Percentiles rank a stretch among this genome's conserved stretches.
Conservation (phyloP, 306 rosid genomes). For the Trifolium dubium region DNA sequence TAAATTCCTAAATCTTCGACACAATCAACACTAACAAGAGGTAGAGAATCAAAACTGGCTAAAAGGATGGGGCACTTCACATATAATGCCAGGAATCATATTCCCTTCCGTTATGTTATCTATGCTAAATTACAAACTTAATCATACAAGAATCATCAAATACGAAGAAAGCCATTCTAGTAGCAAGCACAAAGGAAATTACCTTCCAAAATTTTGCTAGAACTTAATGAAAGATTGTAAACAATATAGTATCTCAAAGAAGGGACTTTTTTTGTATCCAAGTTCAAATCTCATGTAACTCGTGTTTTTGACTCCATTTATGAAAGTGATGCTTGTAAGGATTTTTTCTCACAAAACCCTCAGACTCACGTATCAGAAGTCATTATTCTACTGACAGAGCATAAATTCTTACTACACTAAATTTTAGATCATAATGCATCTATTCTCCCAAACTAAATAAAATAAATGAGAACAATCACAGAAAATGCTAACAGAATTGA, state of each 20-base stretch:
- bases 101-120: constrained; percentile 3
- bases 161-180: neutral
- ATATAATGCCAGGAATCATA: neutral
- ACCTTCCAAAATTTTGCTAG: constrained; percentile 3
- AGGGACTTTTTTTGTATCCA: neutral
- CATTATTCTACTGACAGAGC: constrained; percentile 1
- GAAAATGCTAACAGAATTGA: constrained; percentile 42
- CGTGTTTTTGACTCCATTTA: neutral
- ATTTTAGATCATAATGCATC: constrained; percentile 6
- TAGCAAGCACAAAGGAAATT: neutral
- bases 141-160: constrained; percentile 12
- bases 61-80: neutral
- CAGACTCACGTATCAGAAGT: constrained; percentile 5
- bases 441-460: constrained; percentile 2
- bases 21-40: neutral
- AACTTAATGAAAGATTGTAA: constrained; percentile 15
- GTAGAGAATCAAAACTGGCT: neutral
- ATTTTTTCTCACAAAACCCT: constrained; percentile 11
- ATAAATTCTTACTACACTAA: constrained; percentile 19
- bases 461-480: constrained; percentile 29
- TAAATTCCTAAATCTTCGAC: neutral
- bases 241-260: neutral
- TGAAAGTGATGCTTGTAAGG: neutral
- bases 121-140: constrained; percentile 10
- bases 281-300: constrained; percentile 8